phyloP scores from a whole-genome alignment of 2,329 filamentous ascomycete species.

The Colletotrichum sp. region DNA sequence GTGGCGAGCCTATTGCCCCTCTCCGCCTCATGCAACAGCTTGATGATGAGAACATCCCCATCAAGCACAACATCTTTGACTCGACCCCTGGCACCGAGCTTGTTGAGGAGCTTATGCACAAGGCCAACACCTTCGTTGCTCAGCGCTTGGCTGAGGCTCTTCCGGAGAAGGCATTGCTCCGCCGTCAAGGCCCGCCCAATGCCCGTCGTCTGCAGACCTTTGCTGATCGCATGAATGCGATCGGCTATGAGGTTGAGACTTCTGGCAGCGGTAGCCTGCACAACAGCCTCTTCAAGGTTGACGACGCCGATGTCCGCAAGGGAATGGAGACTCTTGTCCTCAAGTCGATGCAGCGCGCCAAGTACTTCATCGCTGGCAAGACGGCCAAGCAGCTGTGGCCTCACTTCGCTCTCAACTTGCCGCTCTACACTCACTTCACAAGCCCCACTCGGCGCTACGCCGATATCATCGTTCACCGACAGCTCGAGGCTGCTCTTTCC shows the following conservation, averaged over 20 bases:
- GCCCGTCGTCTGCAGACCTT: slow-evolving; percentile 88
- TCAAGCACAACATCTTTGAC: slow-evolving; percentile 95
- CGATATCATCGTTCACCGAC: slow-evolving; percentile 93
- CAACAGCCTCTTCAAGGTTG: slow-evolving; percentile 92
- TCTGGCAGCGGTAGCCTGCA: slow-evolving; percentile 90
- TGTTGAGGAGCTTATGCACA: slow-evolving; percentile 93
- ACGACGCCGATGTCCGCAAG: slow-evolving; percentile 88
- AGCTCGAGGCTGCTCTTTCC: slow-evolving; percentile 86
- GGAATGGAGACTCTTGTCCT: slow-evolving; percentile 96
- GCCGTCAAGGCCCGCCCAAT: slow-evolving; percentile 85
- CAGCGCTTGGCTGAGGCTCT: slow-evolving; percentile 80
- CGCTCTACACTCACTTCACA: slow-evolving; percentile 96
- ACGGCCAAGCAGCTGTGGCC: slow-evolving; percentile 77
- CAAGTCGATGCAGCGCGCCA: slow-evolving; percentile 95
- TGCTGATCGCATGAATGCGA: slow-evolving; percentile 87
- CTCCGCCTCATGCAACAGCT: slow-evolving; percentile 91
- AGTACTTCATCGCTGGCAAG: slow-evolving; percentile 89
- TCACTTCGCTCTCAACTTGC: slow-evolving; percentile 92
- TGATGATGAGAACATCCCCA: slow-evolving; percentile 97
- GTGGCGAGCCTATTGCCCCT: slow-evolving; percentile 79
- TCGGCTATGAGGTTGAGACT: slow-evolving; percentile 89
- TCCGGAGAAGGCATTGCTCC: slow-evolving; percentile 91
- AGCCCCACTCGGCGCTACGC: slow-evolving; percentile 94
- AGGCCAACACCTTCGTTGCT: slow-evolving; percentile 88
- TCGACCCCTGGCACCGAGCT: slow-evolving; percentile 88